Evolutionary conservation across 1,284 basidiomycete species (phyloP), one percentile per base, ranked within the genome.

Genomic region (Austroboletus olivaceoglutinosus): DNA sequence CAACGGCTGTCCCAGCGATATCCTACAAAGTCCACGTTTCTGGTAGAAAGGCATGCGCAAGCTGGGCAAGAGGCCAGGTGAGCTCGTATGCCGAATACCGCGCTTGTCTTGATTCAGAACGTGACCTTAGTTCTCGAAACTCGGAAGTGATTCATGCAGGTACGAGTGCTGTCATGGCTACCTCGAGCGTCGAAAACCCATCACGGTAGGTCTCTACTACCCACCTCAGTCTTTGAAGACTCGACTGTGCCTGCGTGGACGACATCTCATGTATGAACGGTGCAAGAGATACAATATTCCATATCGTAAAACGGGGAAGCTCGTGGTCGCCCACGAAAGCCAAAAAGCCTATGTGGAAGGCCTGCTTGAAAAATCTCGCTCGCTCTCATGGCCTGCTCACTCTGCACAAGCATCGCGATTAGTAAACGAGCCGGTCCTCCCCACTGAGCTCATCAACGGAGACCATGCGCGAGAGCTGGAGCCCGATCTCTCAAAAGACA

Each of bases 71-170:
- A 95, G 65, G 93, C 76, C 13, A 94, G 91, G 93, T 88, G 59
- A 46, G 72, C 54, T 34, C 4, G 10, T 44, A 12, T 6, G 13
- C 41, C 16, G 16, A 18, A 47, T 18, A n/a, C 47, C 18, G 12
- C 9, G 22, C 13, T 5, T 0, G 11, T 12, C 30, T 18, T 23
- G 12, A 23, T 33, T 45, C 46, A 43, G 34, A n/a, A 33, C 23
- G 31, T 27, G 22, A 23, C 3, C 18, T 21, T 52, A 94, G 91
- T 66, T 93, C 93, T 34, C 85, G 96, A 19, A 98, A 98, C 67
- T 96, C 93, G 1, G 96, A 98, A 64, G 96, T 99, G 15, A 89
- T 98, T 39, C 95, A 98, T 71, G 91, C 92, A 54, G 91, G 91
- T 83, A 61, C 49, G 64, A 58, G 33, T 43, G 34, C 27, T 25